phyloP scores from a whole-genome alignment of 371 early-diverging fungal genomes.

The Dichotomocladium elegans region DNA sequence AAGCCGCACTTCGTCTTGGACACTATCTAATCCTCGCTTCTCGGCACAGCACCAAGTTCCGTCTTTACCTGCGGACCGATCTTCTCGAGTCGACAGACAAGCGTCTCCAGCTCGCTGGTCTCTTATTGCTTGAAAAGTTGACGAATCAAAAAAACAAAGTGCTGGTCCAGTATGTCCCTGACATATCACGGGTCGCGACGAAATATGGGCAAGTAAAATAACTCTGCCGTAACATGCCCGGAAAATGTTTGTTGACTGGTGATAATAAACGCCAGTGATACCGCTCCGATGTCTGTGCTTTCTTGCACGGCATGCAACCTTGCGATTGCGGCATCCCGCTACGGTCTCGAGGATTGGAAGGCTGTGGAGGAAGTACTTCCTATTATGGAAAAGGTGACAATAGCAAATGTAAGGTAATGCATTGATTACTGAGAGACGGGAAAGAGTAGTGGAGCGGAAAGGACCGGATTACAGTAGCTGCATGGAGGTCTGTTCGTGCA shows the following conservation, averaged over 20 bases:
- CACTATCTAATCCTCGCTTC: background rate
- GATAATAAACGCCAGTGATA: background rate
- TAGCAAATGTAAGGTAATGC: too few relatives aligned
- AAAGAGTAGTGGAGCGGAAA: background rate
- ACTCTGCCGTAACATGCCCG: too few relatives aligned
- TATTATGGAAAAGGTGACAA: conserved; percentile 4
- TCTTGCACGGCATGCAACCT: background rate
- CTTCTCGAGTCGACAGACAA: background rate
- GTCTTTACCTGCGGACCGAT: background rate
- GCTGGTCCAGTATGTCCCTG: background rate
- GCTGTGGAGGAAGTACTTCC: background rate
- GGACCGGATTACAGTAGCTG: background rate
- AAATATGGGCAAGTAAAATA: conserved; percentile 2
- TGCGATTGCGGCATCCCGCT: background rate
- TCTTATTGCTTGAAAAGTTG: background rate
- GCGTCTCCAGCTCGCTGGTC: conserved; percentile 1
- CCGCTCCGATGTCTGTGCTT: background rate
- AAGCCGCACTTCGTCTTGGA: background rate
- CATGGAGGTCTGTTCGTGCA: background rate
- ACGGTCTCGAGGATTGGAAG: background rate
- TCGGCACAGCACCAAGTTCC: background rate
- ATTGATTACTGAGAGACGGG: background rate
- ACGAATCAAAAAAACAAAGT: background rate
- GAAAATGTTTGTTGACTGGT: background rate
- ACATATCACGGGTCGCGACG: background rate